Evolutionary conservation across 2,329 filamentous ascomycete species (phyloP), one percentile per base, ranked within the genome.

Genomic region (Venturiaceae sp.): DNA sequence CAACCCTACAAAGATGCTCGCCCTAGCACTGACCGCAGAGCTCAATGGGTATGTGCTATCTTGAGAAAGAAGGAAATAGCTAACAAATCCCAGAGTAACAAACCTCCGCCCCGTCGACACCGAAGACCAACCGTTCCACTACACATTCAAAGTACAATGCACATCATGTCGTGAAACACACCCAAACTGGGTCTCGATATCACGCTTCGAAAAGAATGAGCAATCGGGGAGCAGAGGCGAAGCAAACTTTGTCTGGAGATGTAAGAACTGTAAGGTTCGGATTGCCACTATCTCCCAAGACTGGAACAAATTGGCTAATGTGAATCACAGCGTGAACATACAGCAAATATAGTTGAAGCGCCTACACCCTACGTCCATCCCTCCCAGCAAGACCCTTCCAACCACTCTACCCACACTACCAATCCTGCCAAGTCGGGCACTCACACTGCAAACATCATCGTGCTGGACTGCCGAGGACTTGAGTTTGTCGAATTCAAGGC

Each of bases 161-260:
- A 96, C 90, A n/a, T 96, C 92, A 58, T 99, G 94, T 74, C 85
- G 91, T 61, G 94, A 99, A 73, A 85, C 81, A 1, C 92, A 99
- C 71, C 82, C 87, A 11, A 99, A 96, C 66, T 85, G 83, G 75
- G 84, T 99, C 56, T 87, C 85, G 59, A 83, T 97, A 63, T 96
- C 83, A 74, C 87, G 92, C 3, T 53, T 23, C 90, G 92, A 97
- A 70, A 81, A 79, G 67, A 92, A 95, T 69, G 91, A 96, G 63
- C 85, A 96, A 72, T 94, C 90, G 63, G 92, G 92, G 36, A 96
- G 92, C 72, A 83, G 90, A 67, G 94, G 94, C 63, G 92, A 97
- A 73, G 94, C 94, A 61, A 97, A 97, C 74, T 99, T 99, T 73
- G 94, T 99, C n/a, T 99, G 94, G 92, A 92, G 85, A 72, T 99